A percentile compares a stretch with the other conserved stretches of the same genome.
These are phyloP conservation scores for Trametes cubensis DNA, from an alignment of 768 basidiomycete species.

Conservation along the genomic window DNA sequence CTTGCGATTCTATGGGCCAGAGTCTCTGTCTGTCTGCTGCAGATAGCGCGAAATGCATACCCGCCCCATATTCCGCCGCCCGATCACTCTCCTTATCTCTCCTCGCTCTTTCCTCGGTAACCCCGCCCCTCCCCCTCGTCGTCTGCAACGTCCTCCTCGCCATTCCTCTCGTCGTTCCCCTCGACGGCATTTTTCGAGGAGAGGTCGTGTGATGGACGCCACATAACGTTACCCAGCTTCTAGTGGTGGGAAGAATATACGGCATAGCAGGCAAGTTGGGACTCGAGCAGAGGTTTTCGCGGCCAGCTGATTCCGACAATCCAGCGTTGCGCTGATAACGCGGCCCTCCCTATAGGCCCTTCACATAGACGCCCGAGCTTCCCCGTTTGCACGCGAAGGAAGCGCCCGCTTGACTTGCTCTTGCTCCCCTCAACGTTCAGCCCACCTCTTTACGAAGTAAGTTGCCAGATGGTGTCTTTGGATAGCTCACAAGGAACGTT, in stretches of 20 bases:
- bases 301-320: slow-evolving; percentile 14
- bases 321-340: slow-evolving; percentile 1
- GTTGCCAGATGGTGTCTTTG: too few species aligned
- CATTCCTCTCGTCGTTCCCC: neutral
- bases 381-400: too few species aligned
- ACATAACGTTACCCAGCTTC: neutral
- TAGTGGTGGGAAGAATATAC: neutral
- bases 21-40: too few species aligned
- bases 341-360: neutral
- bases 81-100: neutral
- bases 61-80: neutral
- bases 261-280: neutral
- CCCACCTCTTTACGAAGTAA: too few species aligned
- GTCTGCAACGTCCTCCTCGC: neutral
- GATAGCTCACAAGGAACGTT: too few species aligned
- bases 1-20: neutral
- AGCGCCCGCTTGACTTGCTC: too few species aligned
- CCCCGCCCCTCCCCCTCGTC: neutral
- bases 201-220: neutral
- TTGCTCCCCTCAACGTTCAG: too few species aligned
- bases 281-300: neutral
- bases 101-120: neutral
- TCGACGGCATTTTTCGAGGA: neutral
- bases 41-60: slow-evolving; percentile 10
- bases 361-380: neutral